phyloP scores from a whole-genome alignment of 2,329 filamentous ascomycete species.

The Trichoderma cornu-damae region DNA sequence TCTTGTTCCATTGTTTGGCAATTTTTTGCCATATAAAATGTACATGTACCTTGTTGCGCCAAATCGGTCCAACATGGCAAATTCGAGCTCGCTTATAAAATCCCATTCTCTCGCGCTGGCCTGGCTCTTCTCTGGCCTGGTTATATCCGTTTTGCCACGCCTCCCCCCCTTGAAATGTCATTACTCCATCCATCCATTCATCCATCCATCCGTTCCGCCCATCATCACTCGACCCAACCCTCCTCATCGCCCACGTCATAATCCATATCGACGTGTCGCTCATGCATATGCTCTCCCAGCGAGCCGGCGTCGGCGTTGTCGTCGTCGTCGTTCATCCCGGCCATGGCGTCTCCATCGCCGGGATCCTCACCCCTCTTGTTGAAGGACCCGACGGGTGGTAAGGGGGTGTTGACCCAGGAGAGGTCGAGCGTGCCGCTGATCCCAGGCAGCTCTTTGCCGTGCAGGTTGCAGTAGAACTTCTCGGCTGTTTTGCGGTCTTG shows the following conservation, averaged over 20 bases:
- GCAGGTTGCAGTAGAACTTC: constrained; percentile 57
- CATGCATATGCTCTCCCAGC: constrained; percentile 23
- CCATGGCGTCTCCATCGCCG: constrained; percentile 26
- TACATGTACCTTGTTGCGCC: neutral
- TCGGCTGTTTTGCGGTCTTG: constrained; percentile 67
- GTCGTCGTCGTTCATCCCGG: constrained; percentile 23
- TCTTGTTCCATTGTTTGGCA: neutral
- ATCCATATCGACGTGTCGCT: constrained; percentile 43
- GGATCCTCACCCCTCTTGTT: constrained; percentile 10
- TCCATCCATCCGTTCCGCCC: neutral
- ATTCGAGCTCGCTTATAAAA: neutral
- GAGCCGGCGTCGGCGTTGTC: constrained; percentile 19
- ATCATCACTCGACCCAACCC: constrained; percentile 36
- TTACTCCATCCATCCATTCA: neutral
- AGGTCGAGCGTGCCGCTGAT: constrained; percentile 59
- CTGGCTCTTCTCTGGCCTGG: too few species aligned
- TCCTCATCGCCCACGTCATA: constrained; percentile 51
- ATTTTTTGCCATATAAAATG: too few species aligned
- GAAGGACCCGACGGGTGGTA: constrained; percentile 24
- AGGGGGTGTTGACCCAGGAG: constrained; percentile 49
- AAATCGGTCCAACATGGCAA: neutral
- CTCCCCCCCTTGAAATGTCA: too few species aligned
- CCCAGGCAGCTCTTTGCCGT: constrained; percentile 54
- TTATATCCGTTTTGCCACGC: too few species aligned
- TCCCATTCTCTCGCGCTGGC: neutral